Evolutionary conservation across 768 basidiomycete species (phyloP).

Genomic region (Calocera cornea): DNA sequence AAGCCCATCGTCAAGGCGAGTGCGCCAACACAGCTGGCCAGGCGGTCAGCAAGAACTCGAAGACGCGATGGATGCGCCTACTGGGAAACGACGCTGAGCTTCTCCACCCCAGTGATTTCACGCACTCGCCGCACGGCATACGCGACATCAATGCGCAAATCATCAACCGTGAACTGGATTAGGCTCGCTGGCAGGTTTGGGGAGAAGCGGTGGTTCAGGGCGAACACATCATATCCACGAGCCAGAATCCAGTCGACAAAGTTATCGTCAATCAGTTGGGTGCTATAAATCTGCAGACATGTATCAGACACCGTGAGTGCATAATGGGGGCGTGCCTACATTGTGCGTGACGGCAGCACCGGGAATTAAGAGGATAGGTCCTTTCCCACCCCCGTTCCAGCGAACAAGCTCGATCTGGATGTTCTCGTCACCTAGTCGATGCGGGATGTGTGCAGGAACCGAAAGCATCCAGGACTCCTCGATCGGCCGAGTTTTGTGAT

Average conservation of each 20-base stretch:
- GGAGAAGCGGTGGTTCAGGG: background rate
- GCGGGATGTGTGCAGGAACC: background rate
- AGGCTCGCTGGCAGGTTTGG: background rate
- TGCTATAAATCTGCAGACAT: background rate
- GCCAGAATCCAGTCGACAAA: constrained; percentile 2
- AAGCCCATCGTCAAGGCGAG: background rate
- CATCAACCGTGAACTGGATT: background rate
- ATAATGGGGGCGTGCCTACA: background rate
- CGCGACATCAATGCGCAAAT: background rate
- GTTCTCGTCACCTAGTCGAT: background rate
- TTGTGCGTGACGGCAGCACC: background rate
- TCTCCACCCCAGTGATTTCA: background rate
- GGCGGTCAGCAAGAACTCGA: background rate
- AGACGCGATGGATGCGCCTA: background rate
- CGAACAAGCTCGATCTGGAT: background rate
- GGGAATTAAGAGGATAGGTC: background rate
- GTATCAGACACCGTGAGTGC: background rate
- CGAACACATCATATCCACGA: background rate
- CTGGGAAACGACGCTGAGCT: constrained; percentile 2
- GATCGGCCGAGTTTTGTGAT: background rate
- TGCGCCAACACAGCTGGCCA: background rate
- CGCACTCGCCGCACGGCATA: background rate
- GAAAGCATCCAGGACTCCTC: background rate
- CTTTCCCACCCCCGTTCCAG: background rate
- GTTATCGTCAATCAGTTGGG: background rate